Evolutionary conservation across 139 green algal genomes (phyloP).

Genomic region (Zygnema circumcarinatum): DNA sequence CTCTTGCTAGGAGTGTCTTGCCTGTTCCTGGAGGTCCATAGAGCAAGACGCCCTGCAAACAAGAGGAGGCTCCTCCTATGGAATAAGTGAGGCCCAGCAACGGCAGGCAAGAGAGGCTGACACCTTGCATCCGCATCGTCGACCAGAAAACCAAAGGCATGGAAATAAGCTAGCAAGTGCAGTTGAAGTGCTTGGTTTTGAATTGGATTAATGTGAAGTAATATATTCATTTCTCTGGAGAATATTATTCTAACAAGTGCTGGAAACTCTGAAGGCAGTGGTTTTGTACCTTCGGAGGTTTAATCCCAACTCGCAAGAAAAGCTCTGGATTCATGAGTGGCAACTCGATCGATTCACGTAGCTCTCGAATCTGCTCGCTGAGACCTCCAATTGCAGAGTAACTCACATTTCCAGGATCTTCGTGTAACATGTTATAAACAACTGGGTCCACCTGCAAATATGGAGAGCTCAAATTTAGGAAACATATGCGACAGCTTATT

Average conservation of each 20-base stretch:
- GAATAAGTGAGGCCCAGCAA: slow-evolving; percentile 6
- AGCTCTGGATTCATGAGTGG: slow-evolving; percentile 99
- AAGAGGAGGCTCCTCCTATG: too few relatives aligned
- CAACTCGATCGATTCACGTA: slow-evolving; percentile 97
- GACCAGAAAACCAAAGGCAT: too few relatives aligned
- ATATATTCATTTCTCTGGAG: not conserved
- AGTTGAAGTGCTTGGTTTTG: too few relatives aligned
- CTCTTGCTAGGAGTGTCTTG: slow-evolving; percentile 52
- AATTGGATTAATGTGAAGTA: too few relatives aligned
- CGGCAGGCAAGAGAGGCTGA: slow-evolving; percentile 1
- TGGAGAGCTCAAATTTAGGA: not conserved
- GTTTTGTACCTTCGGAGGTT: slow-evolving; percentile 93
- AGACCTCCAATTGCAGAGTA: slow-evolving; percentile 96
- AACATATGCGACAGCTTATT: too few relatives aligned
- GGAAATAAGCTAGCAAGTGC: too few relatives aligned
- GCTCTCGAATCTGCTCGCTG: slow-evolving; percentile 92
- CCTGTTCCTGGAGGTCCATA: slow-evolving; percentile 54
- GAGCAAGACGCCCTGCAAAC: slow-evolving; percentile 46
- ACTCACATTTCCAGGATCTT: slow-evolving; percentile 96
- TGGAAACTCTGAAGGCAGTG: too few relatives aligned
- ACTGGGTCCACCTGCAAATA: slow-evolving; percentile 93
- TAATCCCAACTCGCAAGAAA: slow-evolving; percentile 97
- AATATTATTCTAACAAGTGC: not conserved
- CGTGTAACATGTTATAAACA: slow-evolving; percentile 98
- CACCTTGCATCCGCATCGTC: not conserved